A percentile compares a stretch with the other conserved stretches of the same genome.
Conservation (phyloP, 2,329 filamentous ascomycete species). For the Alternaria postmessia region DNA sequence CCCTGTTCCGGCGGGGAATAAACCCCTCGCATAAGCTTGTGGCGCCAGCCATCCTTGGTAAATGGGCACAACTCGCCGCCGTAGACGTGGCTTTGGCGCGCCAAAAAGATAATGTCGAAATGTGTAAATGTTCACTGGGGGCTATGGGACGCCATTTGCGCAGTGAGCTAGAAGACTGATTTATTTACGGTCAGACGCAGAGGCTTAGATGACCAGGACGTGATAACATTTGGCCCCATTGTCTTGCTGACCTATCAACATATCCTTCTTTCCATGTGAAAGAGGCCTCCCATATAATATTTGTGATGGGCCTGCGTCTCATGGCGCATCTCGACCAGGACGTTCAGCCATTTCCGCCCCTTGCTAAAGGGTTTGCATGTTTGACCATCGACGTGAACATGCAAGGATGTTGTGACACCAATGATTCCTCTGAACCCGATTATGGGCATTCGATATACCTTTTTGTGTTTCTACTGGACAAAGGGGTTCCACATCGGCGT, state of each 20-base stretch:
- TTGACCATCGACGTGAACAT: neutral
- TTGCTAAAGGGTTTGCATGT: neutral
- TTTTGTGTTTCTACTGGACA: neutral
- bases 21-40: constrained; percentile 12
- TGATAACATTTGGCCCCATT: neutral
- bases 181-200: neutral
- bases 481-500: neutral
- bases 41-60: constrained; percentile 5
- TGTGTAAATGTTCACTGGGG: neutral
- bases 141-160: neutral
- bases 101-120: neutral
- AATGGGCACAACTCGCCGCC: neutral
- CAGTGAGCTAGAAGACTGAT: neutral
- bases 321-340: neutral
- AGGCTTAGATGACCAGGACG: neutral
- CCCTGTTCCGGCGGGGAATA: neutral
- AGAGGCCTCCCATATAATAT: neutral
- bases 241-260: neutral
- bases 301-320: neutral
- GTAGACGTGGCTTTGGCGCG: neutral
- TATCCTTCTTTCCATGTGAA: neutral
- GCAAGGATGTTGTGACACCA: neutral
- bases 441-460: neutral
- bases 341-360: neutral
- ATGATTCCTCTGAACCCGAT: neutral